Evolutionary conservation across 306 rosid genomes (phyloP).

Genomic region (Crotalaria pallida): DNA sequence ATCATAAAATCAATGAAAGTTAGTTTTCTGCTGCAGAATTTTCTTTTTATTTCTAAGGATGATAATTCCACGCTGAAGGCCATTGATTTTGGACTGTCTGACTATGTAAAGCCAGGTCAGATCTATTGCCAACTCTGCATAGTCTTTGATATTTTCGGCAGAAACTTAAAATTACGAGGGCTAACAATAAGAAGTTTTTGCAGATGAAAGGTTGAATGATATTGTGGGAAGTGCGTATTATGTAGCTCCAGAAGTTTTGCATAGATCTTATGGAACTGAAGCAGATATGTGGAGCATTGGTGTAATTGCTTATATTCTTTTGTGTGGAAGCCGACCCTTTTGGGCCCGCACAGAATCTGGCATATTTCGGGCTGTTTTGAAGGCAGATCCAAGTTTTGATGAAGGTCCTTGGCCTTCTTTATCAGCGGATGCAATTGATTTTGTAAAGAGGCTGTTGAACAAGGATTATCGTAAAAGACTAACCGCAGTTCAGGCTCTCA

Average conservation of each 20-base stretch:
- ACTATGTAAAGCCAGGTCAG: slow-evolving; percentile 81
- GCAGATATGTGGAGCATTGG: slow-evolving; percentile 95
- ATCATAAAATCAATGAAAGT: background rate
- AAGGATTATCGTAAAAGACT: slow-evolving; percentile 68
- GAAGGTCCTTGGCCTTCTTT: slow-evolving; percentile 89
- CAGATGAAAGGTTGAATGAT: slow-evolving; percentile 85
- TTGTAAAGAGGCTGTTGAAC: slow-evolving; percentile 68
- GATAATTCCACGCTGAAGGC: slow-evolving; percentile 57
- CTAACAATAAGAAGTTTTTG: slow-evolving; percentile 9
- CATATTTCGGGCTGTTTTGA: slow-evolving; percentile 73
- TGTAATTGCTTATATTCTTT: slow-evolving; percentile 78
- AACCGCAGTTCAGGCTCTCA: slow-evolving; percentile 83
- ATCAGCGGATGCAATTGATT: slow-evolving; percentile 67
- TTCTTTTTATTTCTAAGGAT: slow-evolving; percentile 62
- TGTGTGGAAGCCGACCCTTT: slow-evolving; percentile 86
- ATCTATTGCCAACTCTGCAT: slow-evolving; percentile 4
- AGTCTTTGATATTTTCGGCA: background rate
- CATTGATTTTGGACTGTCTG: slow-evolving; percentile 81
- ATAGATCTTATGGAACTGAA: slow-evolving; percentile 80
- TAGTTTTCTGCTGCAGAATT: slow-evolving; percentile 54
- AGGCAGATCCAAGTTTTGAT: slow-evolving; percentile 79
- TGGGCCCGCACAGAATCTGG: slow-evolving; percentile 90
- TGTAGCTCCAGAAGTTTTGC: slow-evolving; percentile 91
- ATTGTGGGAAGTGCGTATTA: slow-evolving; percentile 87
- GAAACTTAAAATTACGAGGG: background rate